phyloP scores from a whole-genome alignment of 139 green algal genomes.

The Raphidocelis subcapitata region DNA sequence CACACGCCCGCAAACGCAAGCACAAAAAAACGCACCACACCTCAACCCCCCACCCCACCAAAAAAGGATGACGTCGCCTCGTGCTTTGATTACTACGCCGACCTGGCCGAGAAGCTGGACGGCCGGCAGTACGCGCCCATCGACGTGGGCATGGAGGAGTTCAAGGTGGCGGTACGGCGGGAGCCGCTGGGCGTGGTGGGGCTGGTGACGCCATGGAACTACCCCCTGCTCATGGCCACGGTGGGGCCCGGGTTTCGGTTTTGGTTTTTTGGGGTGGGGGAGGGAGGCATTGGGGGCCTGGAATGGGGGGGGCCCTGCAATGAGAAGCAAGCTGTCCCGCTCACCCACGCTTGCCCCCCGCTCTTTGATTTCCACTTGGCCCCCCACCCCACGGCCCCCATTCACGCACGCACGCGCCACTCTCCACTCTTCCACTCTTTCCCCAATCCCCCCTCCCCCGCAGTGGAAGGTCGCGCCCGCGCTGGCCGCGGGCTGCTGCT shows the following conservation, averaged over 20 bases:
- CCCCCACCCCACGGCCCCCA: too few species aligned
- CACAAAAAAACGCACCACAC: too few species aligned
- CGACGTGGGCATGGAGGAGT: conserved; percentile 68
- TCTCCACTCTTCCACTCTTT: not conserved
- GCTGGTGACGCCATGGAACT: conserved; percentile 92
- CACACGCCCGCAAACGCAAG: too few species aligned
- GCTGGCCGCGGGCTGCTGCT: conserved; percentile 79
- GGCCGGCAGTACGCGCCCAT: conserved; percentile 51
- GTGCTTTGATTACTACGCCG: conserved; percentile 84
- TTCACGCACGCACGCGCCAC: too few species aligned
- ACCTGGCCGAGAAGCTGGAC: conserved; percentile 82
- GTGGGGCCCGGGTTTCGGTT: too few species aligned
- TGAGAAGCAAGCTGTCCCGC: too few species aligned
- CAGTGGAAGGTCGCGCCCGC: conserved; percentile 90
- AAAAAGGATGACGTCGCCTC: conserved; percentile 65
- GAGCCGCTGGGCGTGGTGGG: conserved; percentile 73
- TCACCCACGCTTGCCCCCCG: too few species aligned
- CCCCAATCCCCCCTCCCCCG: not conserved
- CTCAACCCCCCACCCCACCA: too few species aligned
- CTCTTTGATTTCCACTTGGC: too few species aligned
- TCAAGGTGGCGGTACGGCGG: conserved; percentile 40
- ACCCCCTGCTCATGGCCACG: conserved; percentile 80
- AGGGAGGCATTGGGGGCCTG: too few species aligned
- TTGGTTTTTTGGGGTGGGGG: too few species aligned
- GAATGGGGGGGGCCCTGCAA: too few species aligned